phyloP scores from a whole-genome alignment of 2,329 filamentous ascomycete genomes.

The Penicillium sp. region DNA sequence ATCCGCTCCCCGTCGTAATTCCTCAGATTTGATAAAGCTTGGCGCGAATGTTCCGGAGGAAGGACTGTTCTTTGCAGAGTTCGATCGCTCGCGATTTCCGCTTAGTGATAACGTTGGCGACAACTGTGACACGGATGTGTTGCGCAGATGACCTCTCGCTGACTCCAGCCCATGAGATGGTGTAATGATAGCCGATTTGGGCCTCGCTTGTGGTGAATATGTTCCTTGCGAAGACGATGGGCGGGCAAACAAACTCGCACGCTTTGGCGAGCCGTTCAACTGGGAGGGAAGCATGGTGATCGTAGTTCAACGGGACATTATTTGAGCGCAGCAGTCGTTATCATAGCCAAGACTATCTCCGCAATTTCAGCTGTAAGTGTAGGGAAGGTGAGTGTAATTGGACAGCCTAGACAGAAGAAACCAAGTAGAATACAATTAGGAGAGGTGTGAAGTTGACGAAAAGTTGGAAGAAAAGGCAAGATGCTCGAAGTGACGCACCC shows the following conservation, averaged over 20 bases:
- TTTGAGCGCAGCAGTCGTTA: conserved; percentile 21
- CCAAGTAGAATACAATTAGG: not conserved
- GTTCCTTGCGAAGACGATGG: conserved; percentile 64
- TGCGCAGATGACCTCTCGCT: conserved; percentile 61
- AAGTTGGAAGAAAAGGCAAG: conserved; percentile 11
- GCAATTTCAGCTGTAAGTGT: not conserved
- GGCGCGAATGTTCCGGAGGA: conserved; percentile 86
- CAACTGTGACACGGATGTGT: conserved; percentile 66
- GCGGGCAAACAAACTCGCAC: conserved; percentile 77
- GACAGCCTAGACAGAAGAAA: conserved; percentile 4
- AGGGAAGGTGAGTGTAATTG: not conserved
- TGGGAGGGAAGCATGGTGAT: conserved; percentile 55
- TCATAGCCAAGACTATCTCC: conserved; percentile 17
- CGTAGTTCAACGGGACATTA: conserved; percentile 32
- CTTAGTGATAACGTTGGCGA: conserved; percentile 46
- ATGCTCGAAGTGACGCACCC: conserved; percentile 12
- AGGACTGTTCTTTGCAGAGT: conserved; percentile 65
- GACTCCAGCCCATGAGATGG: conserved; percentile 51
- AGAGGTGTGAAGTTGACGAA: not conserved
- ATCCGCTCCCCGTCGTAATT: conserved; percentile 61
- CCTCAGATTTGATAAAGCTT: conserved; percentile 89
- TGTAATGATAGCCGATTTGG: conserved; percentile 73
- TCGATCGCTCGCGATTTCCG: conserved; percentile 50
- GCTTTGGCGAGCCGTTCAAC: conserved; percentile 66
- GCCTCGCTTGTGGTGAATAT: conserved; percentile 48